Evolutionary conservation across 2,329 filamentous ascomycete species (phyloP).

Genomic region (Arthrocladium fulminans): DNA sequence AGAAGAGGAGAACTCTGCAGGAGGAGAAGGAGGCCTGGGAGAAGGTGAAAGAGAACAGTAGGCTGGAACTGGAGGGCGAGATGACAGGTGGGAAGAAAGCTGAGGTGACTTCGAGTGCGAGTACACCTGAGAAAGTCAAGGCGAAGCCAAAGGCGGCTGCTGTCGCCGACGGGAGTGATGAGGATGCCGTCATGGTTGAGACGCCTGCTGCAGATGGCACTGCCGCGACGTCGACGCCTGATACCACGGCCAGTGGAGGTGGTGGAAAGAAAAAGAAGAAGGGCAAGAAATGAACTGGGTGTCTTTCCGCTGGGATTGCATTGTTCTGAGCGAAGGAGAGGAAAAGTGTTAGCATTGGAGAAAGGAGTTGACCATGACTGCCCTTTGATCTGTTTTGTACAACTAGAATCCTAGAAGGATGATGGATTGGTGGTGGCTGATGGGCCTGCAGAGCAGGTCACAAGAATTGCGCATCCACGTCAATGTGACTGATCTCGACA

Average conservation of each 20-base stretch:
- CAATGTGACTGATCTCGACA: conserved; percentile 27
- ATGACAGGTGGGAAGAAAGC: conserved; percentile 40
- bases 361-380: neutral
- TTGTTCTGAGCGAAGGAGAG: neutral
- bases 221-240: neutral
- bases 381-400: neutral
- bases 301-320: neutral
- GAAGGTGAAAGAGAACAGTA: conserved; percentile 64
- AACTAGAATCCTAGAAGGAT: neutral
- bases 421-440: too few species aligned
- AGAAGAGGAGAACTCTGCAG: conserved; percentile 61
- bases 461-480: conserved; percentile 29
- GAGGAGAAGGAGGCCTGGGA: conserved; percentile 90
- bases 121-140: neutral
- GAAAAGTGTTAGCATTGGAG: neutral
- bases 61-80: conserved; percentile 65
- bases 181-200: conserved; percentile 73
- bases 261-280: conserved; percentile 38
- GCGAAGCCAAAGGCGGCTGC: conserved; percentile 3
- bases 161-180: conserved; percentile 44
- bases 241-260: conserved; percentile 15
- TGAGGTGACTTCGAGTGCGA: too few species aligned
- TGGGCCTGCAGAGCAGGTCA: conserved; percentile 4
- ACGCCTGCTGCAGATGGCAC: conserved; percentile 33
- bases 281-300: conserved; percentile 36